Base-by-base conservation (phyloP, 495 filamentous ascomycete genomes). In the Lasiosphaeriaceae sp. region DNA sequence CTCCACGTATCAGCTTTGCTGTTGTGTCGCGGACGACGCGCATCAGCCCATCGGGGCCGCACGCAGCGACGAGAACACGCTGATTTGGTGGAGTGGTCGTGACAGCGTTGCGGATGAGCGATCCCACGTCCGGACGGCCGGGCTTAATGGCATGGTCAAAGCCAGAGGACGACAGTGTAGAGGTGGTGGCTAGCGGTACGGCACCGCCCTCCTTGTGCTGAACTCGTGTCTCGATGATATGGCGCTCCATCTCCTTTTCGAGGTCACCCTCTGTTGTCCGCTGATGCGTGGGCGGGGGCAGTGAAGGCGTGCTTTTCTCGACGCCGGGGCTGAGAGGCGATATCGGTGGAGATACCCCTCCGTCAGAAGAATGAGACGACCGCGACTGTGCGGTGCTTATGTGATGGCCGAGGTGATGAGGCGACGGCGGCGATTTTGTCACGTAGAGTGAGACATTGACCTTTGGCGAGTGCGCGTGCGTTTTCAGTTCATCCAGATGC, bases 11-110 rank as follows among this genome's bases (percentile, higher is more conserved):
- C 57, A 73, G 72, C 35, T 66, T 66, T 17, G 79, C 79, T n/a
- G 76, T 75, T 1, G 76, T 76, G 14, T 80, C 72, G n/a, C 79
- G 70, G 47, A 78, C 75, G 2, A 74, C 67, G 16, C 66, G 66
- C 66, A 79, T 79, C 51, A 84, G 58, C 11, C 71, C 69, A 35
- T 69, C 72, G 9, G 81, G 79, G 1, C 80, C 80, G 60, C 80
- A 84, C 9, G 72, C 79, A 16, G 74, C 76, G 22, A 84, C 74
- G 0, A 79, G 70, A 7, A 83, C 71, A 29, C 75, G 67, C 58
- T 77, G 67, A 48, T 74, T 65, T 11, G 64, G 64, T 9, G 65
- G 55, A n/a, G 71, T 69, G 2, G 68, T 67, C 9, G 63, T 63
- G n/a, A 80, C 68, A 4, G 75, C 71, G 7, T 68, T 61, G 5